Evolutionary conservation across 805 yeast species (phyloP), one percentile per base, ranked within the genome.

Genomic region (Kazachstania psychrophila): DNA sequence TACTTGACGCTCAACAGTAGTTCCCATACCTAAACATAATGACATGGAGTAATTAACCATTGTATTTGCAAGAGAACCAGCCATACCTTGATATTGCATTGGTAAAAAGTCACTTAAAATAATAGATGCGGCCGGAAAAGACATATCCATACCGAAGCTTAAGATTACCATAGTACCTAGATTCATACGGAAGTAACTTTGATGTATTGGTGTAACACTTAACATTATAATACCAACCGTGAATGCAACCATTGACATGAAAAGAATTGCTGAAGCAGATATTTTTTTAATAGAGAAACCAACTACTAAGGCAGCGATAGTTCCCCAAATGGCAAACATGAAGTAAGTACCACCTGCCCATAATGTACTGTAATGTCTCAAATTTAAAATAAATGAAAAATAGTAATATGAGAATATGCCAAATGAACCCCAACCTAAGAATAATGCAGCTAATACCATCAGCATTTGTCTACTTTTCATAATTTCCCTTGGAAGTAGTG

Each of bases 401-500:
- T 70, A 70, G 56, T 78, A 81, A 49, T 65, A 79, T n/a, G 77
- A 63, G 77, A 82, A 79, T 19, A 79, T 65, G 2, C 89, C 87
- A 60, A 81, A 82, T 14, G 82, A 70, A 2, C 84, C 79, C 92
- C 92, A 82, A 0, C 89, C 89, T 5, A 75, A 58, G 3, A 73
- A 65, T 24, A 79, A 60, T 28, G 73, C 65, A 1, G 58, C 46
- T 29, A 82, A 58, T 2, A 77, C 72, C 40, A 76, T 51, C 0
- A 69, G 63, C 17, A 69, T 65, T 31, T 43, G 46, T 26, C 70
- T 66, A 6, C 56, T 38, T 34, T 64, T 65, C 52, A 77, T 63
- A 1, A 70, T 66, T 2, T 65, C 61, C 8, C 51, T 48, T 2
- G 86, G 87, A 6, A 79, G 47, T 12, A 79, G 52, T 9, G 86